Evolutionary conservation across 192 early-diverging fungal genomes (phyloP).

Genomic region (Coemansia sp.): DNA sequence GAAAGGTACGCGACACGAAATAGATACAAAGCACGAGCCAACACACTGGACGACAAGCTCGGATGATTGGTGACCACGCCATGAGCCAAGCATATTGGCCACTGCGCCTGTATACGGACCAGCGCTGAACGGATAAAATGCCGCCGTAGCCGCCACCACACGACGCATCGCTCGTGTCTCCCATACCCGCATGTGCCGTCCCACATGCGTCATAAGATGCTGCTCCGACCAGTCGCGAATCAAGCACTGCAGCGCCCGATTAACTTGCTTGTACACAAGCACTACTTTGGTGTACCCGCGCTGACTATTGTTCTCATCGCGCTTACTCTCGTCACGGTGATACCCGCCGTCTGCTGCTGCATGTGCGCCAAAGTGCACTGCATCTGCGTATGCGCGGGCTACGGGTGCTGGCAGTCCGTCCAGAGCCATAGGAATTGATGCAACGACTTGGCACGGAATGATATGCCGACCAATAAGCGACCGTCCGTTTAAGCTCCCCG

Average conservation of each 20-base stretch:
- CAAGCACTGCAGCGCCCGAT: slow-evolving; percentile 43
- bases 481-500: slow-evolving; percentile 10
- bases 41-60: slow-evolving; percentile 46
- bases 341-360: slow-evolving; percentile 48
- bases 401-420: slow-evolving; percentile 37
- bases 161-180: slow-evolving; percentile 42
- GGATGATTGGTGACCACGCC: slow-evolving; percentile 38
- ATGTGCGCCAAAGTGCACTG: slow-evolving; percentile 43
- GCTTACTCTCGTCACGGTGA: slow-evolving; percentile 14
- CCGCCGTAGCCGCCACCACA: slow-evolving; percentile 34
- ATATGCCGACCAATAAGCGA: slow-evolving; percentile 47
- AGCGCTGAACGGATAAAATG: slow-evolving; percentile 39
- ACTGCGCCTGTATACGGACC: slow-evolving; percentile 46
- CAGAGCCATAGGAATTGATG: slow-evolving; percentile 42
- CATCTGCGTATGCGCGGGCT: slow-evolving; percentile 37
- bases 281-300: slow-evolving; percentile 47
- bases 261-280: slow-evolving; percentile 43
- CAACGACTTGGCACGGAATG: slow-evolving; percentile 50
- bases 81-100: slow-evolving; percentile 29
- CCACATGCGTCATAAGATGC: slow-evolving; percentile 51
- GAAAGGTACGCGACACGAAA: slow-evolving; percentile 47
- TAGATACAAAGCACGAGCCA: slow-evolving; percentile 40
- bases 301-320: not conserved
- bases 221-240: slow-evolving; percentile 55
- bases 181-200: slow-evolving; percentile 43